Evolutionary conservation across 163 green algal species (phyloP), one percentile per base, ranked within the genome.

Genomic region (Scenedesmus sp.): DNA sequence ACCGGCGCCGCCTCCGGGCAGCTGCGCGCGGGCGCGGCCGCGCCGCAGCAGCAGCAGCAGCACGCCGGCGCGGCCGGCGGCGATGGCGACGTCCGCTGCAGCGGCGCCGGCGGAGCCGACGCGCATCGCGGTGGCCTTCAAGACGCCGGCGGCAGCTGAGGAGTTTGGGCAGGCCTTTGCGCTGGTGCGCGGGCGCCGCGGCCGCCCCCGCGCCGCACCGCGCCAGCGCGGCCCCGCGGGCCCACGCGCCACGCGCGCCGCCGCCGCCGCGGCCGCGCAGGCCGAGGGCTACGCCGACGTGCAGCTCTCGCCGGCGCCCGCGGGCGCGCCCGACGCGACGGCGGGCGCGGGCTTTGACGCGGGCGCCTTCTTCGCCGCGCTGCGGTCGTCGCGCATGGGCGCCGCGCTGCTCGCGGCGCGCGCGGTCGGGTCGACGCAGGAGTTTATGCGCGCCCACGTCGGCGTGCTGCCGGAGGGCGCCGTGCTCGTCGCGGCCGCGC

Each of bases 391-490:
- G 2, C 11, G 29, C 6, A 75, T 81, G 62, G 74, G 74, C 2
- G 60, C 56, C 36, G 31, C 29, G 17, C 50, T 81, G 50, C 64
- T 81, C 10, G 48, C 47, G 6, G 69, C 62, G 10, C 36, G 48
- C 36, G 69, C 62, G 50, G 75, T 81, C 29, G 51, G 50, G 6
- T 81, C 74, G 17, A 81, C 74, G 22, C 74, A 83, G 29, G 75
- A 83, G 75, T 83, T 83, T 31, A 83, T 83, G 75, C 42, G 75
- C 4, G 34, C 34, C 2, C 75, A 83, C 29, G 51, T 44, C 17
- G 22, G 22, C 15, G 29, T 70, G 26, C 54, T 83, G 4, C 75
- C 75, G 13, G 75, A 83, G 17, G 75, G 75, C 9, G n/a, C 64
- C 14, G 75, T 77, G 57, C 29, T 83, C 3, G 75, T 83, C 29